Base-by-base conservation (phyloP, 257 asterid species). In the Datura wrightii region DNA sequence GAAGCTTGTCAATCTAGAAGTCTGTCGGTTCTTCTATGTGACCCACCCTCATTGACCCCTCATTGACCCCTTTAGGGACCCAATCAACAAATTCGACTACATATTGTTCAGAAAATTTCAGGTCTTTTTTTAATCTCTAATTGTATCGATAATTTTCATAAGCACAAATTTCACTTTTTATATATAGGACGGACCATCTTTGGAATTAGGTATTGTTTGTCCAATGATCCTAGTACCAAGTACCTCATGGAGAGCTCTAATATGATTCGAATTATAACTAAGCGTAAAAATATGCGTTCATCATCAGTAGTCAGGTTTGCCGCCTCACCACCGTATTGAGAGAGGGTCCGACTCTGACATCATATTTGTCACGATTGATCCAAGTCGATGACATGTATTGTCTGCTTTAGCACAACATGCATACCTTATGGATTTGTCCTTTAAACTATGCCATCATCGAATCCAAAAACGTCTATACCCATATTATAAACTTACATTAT, bases 391-490 rank as follows among this genome's bases (percentile, higher is more conserved):
- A 67, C 24, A 7, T 1, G 2, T 15, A 15, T 67, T 67, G 18
- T 37, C n/a, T 2, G n/a, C 24, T 67, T 67, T 67, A 1, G 2
- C 24, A 37, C 48, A 67, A 3, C 19, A 3, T 24, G 31, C 31
- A 24, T 6, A 4, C 11, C 18, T 37, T 18, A 67, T 37, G 13
- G 0, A 67, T 0, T 15, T 37, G 13, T 67, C n/a, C 5, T 6
- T 8, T 1, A 13, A 2, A 66, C 24, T 37, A 67, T 67, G 14
- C 11, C 31, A 39, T 67, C 3, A 67, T 67, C 13, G 3, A 67
- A 67, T 37, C 0, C 6, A 36, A 36, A 36, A 36, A 0, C 1
- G 0, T 3, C 3, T 0, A 1, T 6, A 5, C 1, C 0, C 24
- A 67, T 37, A 7, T 6, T 37, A 8, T 37, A 1, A 15, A 37